phyloP scores from a whole-genome alignment of 1,284 basidiomycete species.

The Grifola frondosa region DNA sequence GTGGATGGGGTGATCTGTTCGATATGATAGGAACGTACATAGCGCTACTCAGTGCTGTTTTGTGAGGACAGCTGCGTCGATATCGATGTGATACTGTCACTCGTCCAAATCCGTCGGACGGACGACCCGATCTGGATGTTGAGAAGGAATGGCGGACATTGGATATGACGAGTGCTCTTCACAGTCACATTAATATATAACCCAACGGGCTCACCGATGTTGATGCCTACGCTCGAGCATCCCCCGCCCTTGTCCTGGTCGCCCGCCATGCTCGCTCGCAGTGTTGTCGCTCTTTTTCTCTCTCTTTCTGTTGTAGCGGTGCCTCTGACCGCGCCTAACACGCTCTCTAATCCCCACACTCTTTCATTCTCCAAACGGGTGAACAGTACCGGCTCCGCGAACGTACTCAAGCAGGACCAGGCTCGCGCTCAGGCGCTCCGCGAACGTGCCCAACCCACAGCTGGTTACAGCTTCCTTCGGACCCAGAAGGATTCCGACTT shows the following conservation, averaged over 20 bases:
- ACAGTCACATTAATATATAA: no score
- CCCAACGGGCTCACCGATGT: no score
- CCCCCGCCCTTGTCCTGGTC: background rate
- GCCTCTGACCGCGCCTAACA: background rate
- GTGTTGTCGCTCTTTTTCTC: slow-evolving; percentile 15
- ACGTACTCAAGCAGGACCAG: slow-evolving; percentile 17
- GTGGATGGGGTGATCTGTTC: no score
- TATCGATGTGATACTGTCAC: no score
- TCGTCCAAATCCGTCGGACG: no score
- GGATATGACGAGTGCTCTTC: no score
- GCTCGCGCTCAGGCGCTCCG: slow-evolving; percentile 14
- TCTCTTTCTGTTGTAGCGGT: slow-evolving; percentile 4
- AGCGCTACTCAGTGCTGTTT: no score
- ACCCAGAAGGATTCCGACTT: slow-evolving; percentile 4
- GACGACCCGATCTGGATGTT: no score
- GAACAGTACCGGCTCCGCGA: slow-evolving; percentile 17
- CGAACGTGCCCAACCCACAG: background rate
- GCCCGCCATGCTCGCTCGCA: slow-evolving; percentile 7
- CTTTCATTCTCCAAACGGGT: slow-evolving; percentile 18
- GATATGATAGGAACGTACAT: no score
- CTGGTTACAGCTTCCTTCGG: background rate
- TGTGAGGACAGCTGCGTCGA: no score
- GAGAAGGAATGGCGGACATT: no score
- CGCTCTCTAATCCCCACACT: background rate
- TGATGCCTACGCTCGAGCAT: no score